Base-by-base conservation (phyloP, 768 basidiomycete genomes). In the Mrakia frigida region DNA sequence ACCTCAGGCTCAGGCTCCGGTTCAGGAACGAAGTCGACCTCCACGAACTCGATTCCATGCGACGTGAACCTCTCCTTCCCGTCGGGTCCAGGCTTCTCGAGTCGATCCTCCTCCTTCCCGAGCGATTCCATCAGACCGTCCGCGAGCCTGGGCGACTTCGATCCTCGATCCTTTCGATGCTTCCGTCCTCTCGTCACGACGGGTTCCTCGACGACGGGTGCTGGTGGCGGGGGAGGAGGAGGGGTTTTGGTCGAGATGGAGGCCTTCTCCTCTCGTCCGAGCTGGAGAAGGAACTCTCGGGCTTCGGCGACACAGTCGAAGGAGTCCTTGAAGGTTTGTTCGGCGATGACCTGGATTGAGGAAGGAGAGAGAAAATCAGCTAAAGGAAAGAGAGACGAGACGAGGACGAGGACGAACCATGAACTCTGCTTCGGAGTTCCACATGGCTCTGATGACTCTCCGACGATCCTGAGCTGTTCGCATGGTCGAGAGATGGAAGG, bases 341-440 rank as follows among this genome's bases (percentile, higher is more conserved):
- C 97, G 77, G 98, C 90, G 61, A 99, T 85, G 73, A 95, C 86
- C 92, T 94, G 79, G 23, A 50, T 10, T n/a, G n/a, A n/a, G 43
- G 33, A 14, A n/a, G 21, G 31, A 4, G 56, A n/a, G 18, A 56
- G 9, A 25, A 4, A 18, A 21, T 37, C 74, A 72, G 74, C 78
- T 80, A 65, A 7, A 78, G 52, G 33, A 80, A 63, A 25, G 74
- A 56, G 52, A 41, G 31, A 76, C 33, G 53, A 25, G 68, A 75
- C n/a, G n/a, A n/a, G n/a, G n/a, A n/a, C n/a, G n/a, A n/a, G n/a
- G n/a, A n/a, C 84, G 79, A 79, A 94, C 92, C 68, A 97, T 89
- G 33, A 89, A 88, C 81, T 91, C 88, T 31, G 94, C 94, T 61
- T 92, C 93, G 80, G 92, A 93, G 65, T 91, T 87, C 94, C 94